Evolutionary conservation across 2,329 filamentous ascomycete genomes (phyloP).

Genomic region (Curvularia eragrostidis): DNA sequence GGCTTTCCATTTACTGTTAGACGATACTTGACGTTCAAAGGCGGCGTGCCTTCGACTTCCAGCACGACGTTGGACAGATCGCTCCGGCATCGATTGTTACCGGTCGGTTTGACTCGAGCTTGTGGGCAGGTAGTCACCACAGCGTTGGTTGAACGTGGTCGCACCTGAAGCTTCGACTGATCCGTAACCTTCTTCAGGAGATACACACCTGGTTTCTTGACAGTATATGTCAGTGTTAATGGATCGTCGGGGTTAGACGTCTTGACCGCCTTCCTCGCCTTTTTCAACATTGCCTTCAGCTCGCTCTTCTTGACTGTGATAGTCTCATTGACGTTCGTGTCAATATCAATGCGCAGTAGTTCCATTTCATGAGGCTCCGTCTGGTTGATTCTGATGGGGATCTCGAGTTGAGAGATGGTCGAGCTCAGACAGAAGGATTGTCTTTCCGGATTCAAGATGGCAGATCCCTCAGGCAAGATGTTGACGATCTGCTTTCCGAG

Average conservation of each 20-base stretch:
- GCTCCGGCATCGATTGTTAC: conserved; percentile 77
- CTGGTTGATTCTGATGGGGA: conserved; percentile 93
- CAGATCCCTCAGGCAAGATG: conserved; percentile 94
- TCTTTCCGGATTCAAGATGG: conserved; percentile 81
- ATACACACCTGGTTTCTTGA: conserved; percentile 90
- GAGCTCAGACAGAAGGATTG: conserved; percentile 81
- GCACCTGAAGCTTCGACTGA: conserved; percentile 91
- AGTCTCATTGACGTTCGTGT: conserved; percentile 79
- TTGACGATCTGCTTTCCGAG: conserved; percentile 97
- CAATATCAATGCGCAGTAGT: conserved; percentile 83
- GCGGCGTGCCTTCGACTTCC: conserved; percentile 85
- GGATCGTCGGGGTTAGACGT: conserved; percentile 60
- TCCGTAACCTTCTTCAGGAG: conserved; percentile 84
- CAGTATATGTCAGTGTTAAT: conserved; percentile 72
- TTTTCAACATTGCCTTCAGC: conserved; percentile 75
- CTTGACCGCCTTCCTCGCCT: conserved; percentile 66
- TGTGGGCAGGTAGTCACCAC: conserved; percentile 87
- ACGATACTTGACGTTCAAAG: conserved; percentile 91
- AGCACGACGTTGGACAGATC: conserved; percentile 87
- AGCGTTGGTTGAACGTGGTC: conserved; percentile 75
- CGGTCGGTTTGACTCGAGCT: conserved; percentile 72
- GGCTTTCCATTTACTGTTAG: conserved; percentile 84
- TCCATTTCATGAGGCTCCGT: conserved; percentile 89
- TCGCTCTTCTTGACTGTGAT: conserved; percentile 78
- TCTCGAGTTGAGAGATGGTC: conserved; percentile 64